These are phyloP conservation scores for Malus orientalis DNA, from an alignment of 306 rosid genomes.

Conservation along the genomic window DNA sequence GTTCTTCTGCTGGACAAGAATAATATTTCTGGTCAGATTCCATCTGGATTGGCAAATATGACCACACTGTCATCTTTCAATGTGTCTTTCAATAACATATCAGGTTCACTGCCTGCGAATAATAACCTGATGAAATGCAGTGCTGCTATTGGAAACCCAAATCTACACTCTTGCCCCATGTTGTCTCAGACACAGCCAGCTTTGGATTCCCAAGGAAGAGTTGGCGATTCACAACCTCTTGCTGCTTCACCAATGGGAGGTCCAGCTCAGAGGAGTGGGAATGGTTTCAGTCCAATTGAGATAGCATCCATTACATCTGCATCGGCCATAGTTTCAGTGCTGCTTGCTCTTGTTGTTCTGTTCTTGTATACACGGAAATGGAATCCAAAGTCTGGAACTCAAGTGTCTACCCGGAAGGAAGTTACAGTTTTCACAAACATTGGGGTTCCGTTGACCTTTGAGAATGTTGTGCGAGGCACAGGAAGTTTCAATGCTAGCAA, in stretches of 20 bases:
- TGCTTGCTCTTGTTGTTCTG: conserved; percentile 56
- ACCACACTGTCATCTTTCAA: conserved; percentile 59
- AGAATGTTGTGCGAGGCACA: conserved; percentile 70
- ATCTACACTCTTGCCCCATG: conserved; percentile 45
- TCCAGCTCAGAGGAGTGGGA: conserved; percentile 9
- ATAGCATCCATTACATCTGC: conserved; percentile 95
- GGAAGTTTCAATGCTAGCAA: conserved; percentile 72
- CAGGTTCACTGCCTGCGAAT: conserved; percentile 66
- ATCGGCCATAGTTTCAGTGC: conserved; percentile 82
- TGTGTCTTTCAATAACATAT: conserved; percentile 85
- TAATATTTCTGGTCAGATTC: conserved; percentile 76
- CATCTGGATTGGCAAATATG: conserved; percentile 67
- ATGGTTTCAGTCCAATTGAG: conserved; percentile 68
- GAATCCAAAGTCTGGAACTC: conserved; percentile 62
- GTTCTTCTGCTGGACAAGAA: conserved; percentile 66
- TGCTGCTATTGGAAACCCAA: conserved; percentile 75
- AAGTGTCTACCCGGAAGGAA: conserved; percentile 61
- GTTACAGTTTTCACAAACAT: conserved; percentile 68
- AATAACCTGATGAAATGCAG: conserved; percentile 59
- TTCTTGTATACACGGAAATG: conserved; percentile 76
- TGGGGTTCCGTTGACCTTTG: conserved; percentile 71
- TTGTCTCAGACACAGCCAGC: conserved; percentile 37
- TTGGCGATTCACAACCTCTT: conserved; percentile 22
- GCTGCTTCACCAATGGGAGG: conserved; percentile 31
- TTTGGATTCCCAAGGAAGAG: conserved; percentile 39